Conservation (phyloP, 345 rosid species). For the Citrus hindsii region DNA sequence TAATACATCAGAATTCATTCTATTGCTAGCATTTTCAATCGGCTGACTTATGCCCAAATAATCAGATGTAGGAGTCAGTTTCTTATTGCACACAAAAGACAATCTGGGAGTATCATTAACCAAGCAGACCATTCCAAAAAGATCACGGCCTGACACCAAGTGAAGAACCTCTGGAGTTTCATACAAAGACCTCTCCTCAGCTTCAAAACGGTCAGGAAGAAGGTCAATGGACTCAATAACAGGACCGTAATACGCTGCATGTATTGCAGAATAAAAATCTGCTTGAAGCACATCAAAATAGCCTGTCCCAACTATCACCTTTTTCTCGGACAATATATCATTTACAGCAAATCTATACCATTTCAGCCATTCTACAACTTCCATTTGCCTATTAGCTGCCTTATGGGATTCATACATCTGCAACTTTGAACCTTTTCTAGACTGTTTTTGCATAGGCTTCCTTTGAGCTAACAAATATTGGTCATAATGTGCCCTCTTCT, state of each 20-base stretch:
- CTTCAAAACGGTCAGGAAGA: constrained; percentile 92
- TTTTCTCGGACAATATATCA: constrained; percentile 68
- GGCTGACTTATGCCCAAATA: constrained; percentile 23
- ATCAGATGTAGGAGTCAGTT: constrained; percentile 37
- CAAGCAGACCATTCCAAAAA: constrained; percentile 88
- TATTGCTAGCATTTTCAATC: constrained; percentile 27
- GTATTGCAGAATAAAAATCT: constrained; percentile 81
- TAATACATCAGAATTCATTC: constrained; percentile 15
- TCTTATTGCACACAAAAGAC: constrained; percentile 37
- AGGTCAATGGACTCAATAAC: constrained; percentile 67
- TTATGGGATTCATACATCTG: constrained; percentile 36
- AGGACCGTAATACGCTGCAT: constrained; percentile 82
- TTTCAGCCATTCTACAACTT: constrained; percentile 90
- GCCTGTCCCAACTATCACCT: constrained; percentile 58
- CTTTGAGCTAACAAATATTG: constrained; percentile 56
- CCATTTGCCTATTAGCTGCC: constrained; percentile 53
- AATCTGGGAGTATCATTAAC: constrained; percentile 46
- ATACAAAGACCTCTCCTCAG: constrained; percentile 86
- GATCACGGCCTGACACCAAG: constrained; percentile 86
- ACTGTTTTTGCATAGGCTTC: constrained; percentile 39
- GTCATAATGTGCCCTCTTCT: constrained; percentile 69
- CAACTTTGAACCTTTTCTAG: constrained; percentile 36
- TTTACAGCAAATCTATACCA: constrained; percentile 81
- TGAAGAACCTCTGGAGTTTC: constrained; percentile 79
- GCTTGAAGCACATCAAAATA: constrained; percentile 78